These are phyloP conservation scores for Amphicarpaea edgeworthii DNA, from an alignment of 306 rosid genomes.

Conservation along the genomic window DNA sequence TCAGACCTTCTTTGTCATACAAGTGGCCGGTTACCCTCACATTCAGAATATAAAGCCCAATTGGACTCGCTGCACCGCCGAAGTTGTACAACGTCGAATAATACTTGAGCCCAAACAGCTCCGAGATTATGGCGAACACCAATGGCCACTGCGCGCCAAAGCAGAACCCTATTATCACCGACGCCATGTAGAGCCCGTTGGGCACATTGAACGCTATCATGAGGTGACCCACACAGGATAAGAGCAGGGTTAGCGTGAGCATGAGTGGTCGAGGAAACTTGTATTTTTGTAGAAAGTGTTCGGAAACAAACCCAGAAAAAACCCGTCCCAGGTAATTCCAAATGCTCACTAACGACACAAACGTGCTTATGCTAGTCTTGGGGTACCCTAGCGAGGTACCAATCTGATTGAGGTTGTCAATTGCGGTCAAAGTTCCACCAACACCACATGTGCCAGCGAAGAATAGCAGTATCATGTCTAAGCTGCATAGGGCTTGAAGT, in stretches of 20 bases:
- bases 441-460: slow-evolving; percentile 61
- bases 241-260: slow-evolving; percentile 54
- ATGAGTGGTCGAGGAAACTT: slow-evolving; percentile 60
- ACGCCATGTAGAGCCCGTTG: slow-evolving; percentile 61
- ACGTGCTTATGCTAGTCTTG: slow-evolving; percentile 56
- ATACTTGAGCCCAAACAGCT: slow-evolving; percentile 79
- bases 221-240: slow-evolving; percentile 63
- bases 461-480: slow-evolving; percentile 64
- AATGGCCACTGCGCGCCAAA: slow-evolving; percentile 92
- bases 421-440: slow-evolving; percentile 66
- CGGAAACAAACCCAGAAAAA: slow-evolving; percentile 60
- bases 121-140: slow-evolving; percentile 83
- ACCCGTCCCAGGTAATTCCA: slow-evolving; percentile 69
- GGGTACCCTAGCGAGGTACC: slow-evolving; percentile 62
- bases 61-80: slow-evolving; percentile 76
- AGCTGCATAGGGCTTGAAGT: slow-evolving; percentile 70
- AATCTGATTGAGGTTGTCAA: slow-evolving; percentile 69
- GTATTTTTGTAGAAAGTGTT: slow-evolving; percentile 48
- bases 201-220: slow-evolving; percentile 58
- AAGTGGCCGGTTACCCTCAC: slow-evolving; percentile 56
- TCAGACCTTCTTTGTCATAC: slow-evolving; percentile 58
- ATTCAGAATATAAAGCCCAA: slow-evolving; percentile 55
- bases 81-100: slow-evolving; percentile 83
- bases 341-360: slow-evolving; percentile 68
- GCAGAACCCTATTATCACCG: slow-evolving; percentile 70